Percentiles rank a stretch among this genome's conserved stretches.
Evolutionary conservation across 1,139 yeast species (phyloP).

Genomic region (Suhomyces terraborum): DNA sequence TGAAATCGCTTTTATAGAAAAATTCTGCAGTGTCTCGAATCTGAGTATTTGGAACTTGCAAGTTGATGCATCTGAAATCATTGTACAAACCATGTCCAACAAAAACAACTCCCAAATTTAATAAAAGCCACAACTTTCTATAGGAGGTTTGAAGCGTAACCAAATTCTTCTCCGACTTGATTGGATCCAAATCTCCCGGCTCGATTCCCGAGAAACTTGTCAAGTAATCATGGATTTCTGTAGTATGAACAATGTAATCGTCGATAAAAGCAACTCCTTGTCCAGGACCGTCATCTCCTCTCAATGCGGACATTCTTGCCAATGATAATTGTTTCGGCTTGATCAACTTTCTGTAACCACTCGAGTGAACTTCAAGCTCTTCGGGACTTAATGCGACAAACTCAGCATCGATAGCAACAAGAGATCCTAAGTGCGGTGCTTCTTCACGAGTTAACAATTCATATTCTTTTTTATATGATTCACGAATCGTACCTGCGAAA

Average conservation of each 20-base stretch:
- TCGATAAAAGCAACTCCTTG: conserved; percentile 86
- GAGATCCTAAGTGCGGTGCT: conserved; percentile 71
- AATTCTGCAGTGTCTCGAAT: conserved; percentile 88
- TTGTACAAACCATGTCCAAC: conserved; percentile 93
- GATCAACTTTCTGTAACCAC: conserved; percentile 67
- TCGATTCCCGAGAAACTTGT: conserved; percentile 93
- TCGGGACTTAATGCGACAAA: conserved; percentile 85
- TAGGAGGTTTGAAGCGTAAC: conserved; percentile 86
- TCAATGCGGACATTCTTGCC: conserved; percentile 85
- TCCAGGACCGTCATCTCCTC: conserved; percentile 68
- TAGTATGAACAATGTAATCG: conserved; percentile 80
- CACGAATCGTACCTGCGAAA: conserved; percentile 71
- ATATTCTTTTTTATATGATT: conserved; percentile 61
- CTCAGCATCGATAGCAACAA: conserved; percentile 96
- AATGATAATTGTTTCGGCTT: conserved; percentile 77
- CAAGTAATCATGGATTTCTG: conserved; percentile 76
- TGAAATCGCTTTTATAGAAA: conserved; percentile 69
- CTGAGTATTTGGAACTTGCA: conserved; percentile 81
- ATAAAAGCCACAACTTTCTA: conserved; percentile 81
- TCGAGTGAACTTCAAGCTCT: conserved; percentile 67
- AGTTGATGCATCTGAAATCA: conserved; percentile 91
- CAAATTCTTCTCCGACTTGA: conserved; percentile 62
- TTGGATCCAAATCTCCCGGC: conserved; percentile 84
- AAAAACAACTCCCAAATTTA: conserved; percentile 87
- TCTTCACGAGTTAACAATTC: conserved; percentile 63